phyloP scores from a whole-genome alignment of 176 grass and related monocot genomes.

The Raddia guianensis region DNA sequence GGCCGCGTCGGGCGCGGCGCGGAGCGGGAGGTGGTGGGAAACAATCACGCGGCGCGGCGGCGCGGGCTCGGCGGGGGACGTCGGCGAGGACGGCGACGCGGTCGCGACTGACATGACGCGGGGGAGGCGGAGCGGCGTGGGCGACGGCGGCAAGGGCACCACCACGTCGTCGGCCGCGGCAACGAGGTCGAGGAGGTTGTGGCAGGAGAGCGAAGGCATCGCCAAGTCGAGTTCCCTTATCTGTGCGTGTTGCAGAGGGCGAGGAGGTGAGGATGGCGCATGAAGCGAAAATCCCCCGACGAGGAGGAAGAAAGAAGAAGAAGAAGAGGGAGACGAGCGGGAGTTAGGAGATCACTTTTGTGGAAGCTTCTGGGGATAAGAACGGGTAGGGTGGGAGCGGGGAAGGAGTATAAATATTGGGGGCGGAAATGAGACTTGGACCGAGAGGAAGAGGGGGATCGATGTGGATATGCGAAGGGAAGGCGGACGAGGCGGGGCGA shows the following conservation, averaged over 20 bases:
- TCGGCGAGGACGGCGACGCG: conserved; percentile 39
- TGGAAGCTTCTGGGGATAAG: conserved; percentile 54
- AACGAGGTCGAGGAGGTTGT: conserved; percentile 80
- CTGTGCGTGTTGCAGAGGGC: conserved; percentile 34
- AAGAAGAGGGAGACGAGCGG: background rate
- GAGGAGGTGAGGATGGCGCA: conserved; percentile 42
- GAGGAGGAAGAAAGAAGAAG: background rate
- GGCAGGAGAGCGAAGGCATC: conserved; percentile 86
- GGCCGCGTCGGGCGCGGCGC: conserved; percentile 32
- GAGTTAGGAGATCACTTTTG: background rate
- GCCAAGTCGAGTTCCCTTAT: background rate
- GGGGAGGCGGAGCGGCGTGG: conserved; percentile 60
- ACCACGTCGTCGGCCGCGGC: conserved; percentile 48
- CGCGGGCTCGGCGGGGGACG: background rate
- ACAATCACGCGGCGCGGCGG: conserved; percentile 67
- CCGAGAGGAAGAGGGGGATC: background rate
- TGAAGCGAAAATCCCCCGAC: background rate
- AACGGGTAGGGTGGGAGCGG: conserved; percentile 8
- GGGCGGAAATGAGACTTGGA: background rate
- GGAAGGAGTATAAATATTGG: conserved; percentile 20
- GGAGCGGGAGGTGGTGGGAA: conserved; percentile 77
- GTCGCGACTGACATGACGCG: conserved; percentile 68
- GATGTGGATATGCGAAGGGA: background rate
- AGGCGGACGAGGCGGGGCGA: conserved; percentile 7
- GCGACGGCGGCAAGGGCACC: conserved; percentile 43